Evolutionary conservation across 1,139 yeast genomes (phyloP).

Genomic region (Starmera stellimalicola): DNA sequence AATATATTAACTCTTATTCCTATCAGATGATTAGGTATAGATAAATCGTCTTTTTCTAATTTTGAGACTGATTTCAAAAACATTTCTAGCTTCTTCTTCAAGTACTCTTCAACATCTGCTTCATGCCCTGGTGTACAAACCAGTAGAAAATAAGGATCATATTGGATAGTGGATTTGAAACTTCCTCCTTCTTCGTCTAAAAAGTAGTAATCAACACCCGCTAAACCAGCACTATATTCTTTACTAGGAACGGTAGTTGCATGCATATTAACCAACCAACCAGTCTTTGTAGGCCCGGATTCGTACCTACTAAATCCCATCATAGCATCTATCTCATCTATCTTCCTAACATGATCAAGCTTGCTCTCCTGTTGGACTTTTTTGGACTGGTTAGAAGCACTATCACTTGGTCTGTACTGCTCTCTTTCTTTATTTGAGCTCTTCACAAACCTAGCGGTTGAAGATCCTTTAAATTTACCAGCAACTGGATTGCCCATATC

Average conservation of each 20-base stretch:
- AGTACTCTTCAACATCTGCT: conserved; percentile 78
- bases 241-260: conserved; percentile 51
- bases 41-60: conserved; percentile 66
- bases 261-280: conserved; percentile 91
- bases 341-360: conserved; percentile 38
- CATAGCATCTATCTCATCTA: conserved; percentile 56
- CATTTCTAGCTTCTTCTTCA: conserved; percentile 59
- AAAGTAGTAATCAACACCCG: conserved; percentile 93
- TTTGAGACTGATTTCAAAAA: conserved; percentile 48
- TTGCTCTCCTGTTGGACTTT: conserved; percentile 8
- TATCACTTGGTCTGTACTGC: conserved; percentile 22
- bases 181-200: conserved; percentile 97
- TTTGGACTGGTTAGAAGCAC: conserved; percentile 10
- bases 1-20: conserved; percentile 64
- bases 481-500: conserved; percentile 7
- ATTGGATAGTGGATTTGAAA: conserved; percentile 75
- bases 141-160: conserved; percentile 84
- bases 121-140: conserved; percentile 58
- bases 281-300: conserved; percentile 61
- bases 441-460: conserved; percentile 48
- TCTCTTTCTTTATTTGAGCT: conserved; percentile 23
- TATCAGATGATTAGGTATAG: conserved; percentile 74
- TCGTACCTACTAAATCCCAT: conserved; percentile 84
- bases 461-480: conserved; percentile 35
- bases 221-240: conserved; percentile 49